Evolutionary conservation across 257 asterid genomes (phyloP).

Genomic region (Jaltomata sinuosa): DNA sequence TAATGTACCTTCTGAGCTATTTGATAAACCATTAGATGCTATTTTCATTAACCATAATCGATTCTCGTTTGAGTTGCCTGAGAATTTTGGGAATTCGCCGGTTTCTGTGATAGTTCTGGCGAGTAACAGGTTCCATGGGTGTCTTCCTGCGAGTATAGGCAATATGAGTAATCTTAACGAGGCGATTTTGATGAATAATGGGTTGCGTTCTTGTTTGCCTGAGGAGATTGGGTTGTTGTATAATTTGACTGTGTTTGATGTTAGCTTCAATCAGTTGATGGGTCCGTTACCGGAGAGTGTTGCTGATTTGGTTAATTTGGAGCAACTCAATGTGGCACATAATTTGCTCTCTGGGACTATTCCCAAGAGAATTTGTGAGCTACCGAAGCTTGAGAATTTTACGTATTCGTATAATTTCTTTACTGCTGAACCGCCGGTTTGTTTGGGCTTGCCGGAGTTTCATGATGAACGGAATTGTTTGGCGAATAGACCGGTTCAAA

Average conservation of each 20-base stretch:
- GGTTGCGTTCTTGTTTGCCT: constrained; percentile 72
- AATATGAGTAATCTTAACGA: constrained; percentile 71
- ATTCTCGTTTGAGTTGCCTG: constrained; percentile 69
- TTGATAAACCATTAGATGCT: constrained; percentile 76
- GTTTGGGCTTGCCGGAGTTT: constrained; percentile 52
- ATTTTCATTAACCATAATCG: constrained; percentile 76
- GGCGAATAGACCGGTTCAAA: constrained; percentile 55
- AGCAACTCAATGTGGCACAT: constrained; percentile 73
- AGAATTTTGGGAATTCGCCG: constrained; percentile 82
- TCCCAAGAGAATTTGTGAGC: constrained; percentile 53
- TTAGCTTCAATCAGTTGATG: constrained; percentile 47
- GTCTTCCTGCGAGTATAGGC: constrained; percentile 72
- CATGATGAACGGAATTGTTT: constrained; percentile 61
- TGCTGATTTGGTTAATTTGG: constrained; percentile 65
- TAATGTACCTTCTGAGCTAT: constrained; percentile 52
- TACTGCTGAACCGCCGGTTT: constrained; percentile 66
- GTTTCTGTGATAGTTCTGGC: constrained; percentile 81
- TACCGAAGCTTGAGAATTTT: constrained; percentile 63
- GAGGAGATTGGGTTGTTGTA: constrained; percentile 57
- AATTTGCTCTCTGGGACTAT: constrained; percentile 50
- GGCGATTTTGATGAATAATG: constrained; percentile 58
- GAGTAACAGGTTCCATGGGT: constrained; percentile 69
- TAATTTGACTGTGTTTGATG: constrained; percentile 69
- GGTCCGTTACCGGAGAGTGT: constrained; percentile 60
- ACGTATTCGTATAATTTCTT: constrained; percentile 60